Base-by-base conservation (phyloP, 169 alveolate genomes). In the Theileria parva region DNA sequence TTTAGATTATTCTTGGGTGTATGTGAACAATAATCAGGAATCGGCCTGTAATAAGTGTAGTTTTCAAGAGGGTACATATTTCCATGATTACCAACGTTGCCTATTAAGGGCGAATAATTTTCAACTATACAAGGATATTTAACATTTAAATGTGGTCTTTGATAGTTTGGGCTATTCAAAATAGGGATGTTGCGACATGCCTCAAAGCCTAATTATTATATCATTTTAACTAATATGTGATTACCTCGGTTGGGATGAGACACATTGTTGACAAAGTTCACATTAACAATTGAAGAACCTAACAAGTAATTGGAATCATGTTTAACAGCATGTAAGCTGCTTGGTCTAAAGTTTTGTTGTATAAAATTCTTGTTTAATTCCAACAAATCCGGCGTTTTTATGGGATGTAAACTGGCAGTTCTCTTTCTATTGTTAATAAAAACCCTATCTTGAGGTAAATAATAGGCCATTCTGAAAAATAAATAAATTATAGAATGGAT, bases 201-300 rank as follows among this genome's bases (percentile, higher is more conserved):
- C 7, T 63, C 71, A 21, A 27, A 63, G 23, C 71, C 71, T 63
- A 21, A n/a, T 23, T 63, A 30, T 21, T n/a, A 0, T 0, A 19
- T 53, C 5, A 57, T 13, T 57, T 57, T 25, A 57, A 11, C 28
- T 21, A 21, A 57, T 21, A 57, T 57, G 2, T 21, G 34, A 57
- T 8, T 21, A 63, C 71, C 71, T 63, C 71, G n/a, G 3, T 27
- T 63, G 17, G 32, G 32, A 63, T 63, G n/a, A 4, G 71, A 63
- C 11, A 63, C 71, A 63, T 63, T 63, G 71, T 63, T 63, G 21
- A 63, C 71, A 63, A 63, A 63, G 32, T 63, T 63, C 32, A 63
- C 37, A 13, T 63, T 63, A 17, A 63, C 71, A 15, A 63, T 63
- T 17, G 71, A 63, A 39, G 71, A 63, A 30, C 71, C 71, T 30